Conservation (phyloP, 106 monocot genomes). For the Acorus gramineus region DNA sequence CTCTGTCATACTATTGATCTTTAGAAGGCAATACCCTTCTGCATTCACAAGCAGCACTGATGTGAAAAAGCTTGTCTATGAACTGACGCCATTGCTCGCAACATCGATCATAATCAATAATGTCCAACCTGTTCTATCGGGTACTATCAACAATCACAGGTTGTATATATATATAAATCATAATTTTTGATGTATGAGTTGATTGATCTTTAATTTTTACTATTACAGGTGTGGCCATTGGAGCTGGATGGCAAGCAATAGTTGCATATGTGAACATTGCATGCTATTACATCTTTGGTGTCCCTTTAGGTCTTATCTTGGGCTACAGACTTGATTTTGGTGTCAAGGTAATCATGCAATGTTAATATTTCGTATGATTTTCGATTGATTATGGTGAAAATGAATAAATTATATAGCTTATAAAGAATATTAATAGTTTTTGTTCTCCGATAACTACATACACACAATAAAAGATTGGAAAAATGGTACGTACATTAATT, state of each 20-base stretch:
- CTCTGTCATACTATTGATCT: constrained; percentile 5
- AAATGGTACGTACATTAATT: too few species aligned
- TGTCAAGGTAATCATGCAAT: constrained; percentile 4
- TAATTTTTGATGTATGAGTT: too few species aligned
- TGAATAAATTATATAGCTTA: too few species aligned
- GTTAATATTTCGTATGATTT: too few species aligned
- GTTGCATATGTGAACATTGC: constrained; percentile 31
- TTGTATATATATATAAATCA: too few species aligned
- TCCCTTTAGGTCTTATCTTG: constrained; percentile 15
- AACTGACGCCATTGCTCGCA: constrained; percentile 29
- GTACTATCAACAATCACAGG: not conserved
- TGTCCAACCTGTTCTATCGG: constrained; percentile 35
- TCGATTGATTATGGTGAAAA: too few species aligned
- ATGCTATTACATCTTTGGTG: constrained; percentile 20
- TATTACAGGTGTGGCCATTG: constrained; percentile 25
- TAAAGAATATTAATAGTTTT: too few species aligned
- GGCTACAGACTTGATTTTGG: constrained; percentile 16
- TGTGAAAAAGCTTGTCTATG: constrained; percentile 18
- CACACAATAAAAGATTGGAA: too few species aligned
- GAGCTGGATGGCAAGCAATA: constrained; percentile 36
- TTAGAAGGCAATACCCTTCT: constrained; percentile 19
- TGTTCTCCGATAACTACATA: too few species aligned
- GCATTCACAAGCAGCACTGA: constrained; percentile 24
- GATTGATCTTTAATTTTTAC: too few species aligned
- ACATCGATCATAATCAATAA: constrained; percentile 19